A percentile compares a stretch with the other conserved stretches of the same genome.
These are phyloP conservation scores for Iris macrosiphon DNA, from an alignment of 106 monocot genomes.

Conservation along the genomic window DNA sequence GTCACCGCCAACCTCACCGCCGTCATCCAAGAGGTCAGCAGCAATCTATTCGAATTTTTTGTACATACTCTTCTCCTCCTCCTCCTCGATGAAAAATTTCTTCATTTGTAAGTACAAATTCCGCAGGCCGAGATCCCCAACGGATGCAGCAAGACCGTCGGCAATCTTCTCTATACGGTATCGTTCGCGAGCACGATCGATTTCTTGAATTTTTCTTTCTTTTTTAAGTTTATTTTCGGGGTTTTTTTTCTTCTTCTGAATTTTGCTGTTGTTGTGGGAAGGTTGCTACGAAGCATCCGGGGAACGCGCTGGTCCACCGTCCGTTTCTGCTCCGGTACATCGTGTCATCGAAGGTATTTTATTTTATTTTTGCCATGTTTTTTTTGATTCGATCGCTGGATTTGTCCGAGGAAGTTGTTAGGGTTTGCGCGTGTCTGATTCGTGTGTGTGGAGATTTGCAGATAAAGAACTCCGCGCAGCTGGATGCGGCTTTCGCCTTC, in stretches of 20 bases:
- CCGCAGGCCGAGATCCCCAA: constrained; percentile 57
- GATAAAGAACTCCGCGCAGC: constrained; percentile 75
- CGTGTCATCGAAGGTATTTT: constrained; percentile 70
- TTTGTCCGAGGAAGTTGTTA: too few species aligned
- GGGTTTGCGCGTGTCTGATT: too few species aligned
- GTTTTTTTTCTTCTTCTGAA: neutral
- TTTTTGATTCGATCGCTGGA: too few species aligned
- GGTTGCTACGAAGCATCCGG: constrained; percentile 84
- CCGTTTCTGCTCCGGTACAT: constrained; percentile 63
- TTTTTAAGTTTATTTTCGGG: too few species aligned
- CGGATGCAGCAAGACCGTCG: constrained; percentile 69
- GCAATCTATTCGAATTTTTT: too few species aligned
- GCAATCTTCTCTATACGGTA: constrained; percentile 92
- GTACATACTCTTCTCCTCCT: too few species aligned
- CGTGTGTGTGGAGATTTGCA: too few species aligned
- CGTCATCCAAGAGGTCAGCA: constrained; percentile 95
- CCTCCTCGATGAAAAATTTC: too few species aligned
- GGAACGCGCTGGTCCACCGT: constrained; percentile 78
- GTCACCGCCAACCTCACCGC: constrained; percentile 83
- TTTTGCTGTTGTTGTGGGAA: constrained; percentile 2
- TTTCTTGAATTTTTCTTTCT: neutral
- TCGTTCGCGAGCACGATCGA: too few species aligned
- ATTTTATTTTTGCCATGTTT: too few species aligned
- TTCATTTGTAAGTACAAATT: too few species aligned
- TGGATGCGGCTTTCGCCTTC: constrained; percentile 74